Conservation (phyloP, 1,139 yeast species). For the Eremothecium coryli region DNA sequence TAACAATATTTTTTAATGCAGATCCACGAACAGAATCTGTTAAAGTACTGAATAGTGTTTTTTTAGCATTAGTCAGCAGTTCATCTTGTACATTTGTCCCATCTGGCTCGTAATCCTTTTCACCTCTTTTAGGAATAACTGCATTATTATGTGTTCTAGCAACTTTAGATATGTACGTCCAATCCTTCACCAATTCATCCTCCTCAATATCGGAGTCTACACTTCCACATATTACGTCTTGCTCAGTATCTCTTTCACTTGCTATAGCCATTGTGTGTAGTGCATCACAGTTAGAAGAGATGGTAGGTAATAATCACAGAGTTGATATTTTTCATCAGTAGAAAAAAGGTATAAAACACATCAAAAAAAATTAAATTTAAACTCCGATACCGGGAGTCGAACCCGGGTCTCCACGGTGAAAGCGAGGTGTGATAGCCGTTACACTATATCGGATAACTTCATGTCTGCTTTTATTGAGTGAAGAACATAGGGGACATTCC, state of each 20-base stretch:
- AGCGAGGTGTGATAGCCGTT: slow-evolving; percentile 19
- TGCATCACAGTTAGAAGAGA: not conserved
- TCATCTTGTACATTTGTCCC: slow-evolving; percentile 54
- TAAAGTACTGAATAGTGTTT: slow-evolving; percentile 68
- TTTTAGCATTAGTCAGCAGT: slow-evolving; percentile 46
- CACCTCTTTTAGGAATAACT: slow-evolving; percentile 59
- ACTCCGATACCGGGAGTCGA: slow-evolving; percentile 20
- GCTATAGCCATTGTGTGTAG: not conserved
- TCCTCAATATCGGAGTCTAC: slow-evolving; percentile 29
- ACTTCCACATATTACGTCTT: too few species aligned
- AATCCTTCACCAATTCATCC: slow-evolving; percentile 64
- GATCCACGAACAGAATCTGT: slow-evolving; percentile 47
- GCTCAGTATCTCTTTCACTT: not conserved
- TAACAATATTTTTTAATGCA: slow-evolving; percentile 40
- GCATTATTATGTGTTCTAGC: slow-evolving; percentile 24
- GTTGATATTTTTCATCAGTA: too few species aligned
- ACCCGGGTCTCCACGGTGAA: slow-evolving; percentile 20
- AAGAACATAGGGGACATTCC: not conserved
- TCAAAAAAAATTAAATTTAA: slow-evolving; percentile 1
- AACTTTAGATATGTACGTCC: slow-evolving; percentile 38
- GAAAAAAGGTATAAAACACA: too few species aligned
- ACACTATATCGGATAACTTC: slow-evolving; percentile 13
- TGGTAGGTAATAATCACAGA: too few species aligned
- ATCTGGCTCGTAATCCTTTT: slow-evolving; percentile 81
- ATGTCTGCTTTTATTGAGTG: too few species aligned